Percentiles rank a stretch among this genome's conserved stretches.
phyloP scores from a whole-genome alignment of 441 rosid species.

The Populus tomentosa region DNA sequence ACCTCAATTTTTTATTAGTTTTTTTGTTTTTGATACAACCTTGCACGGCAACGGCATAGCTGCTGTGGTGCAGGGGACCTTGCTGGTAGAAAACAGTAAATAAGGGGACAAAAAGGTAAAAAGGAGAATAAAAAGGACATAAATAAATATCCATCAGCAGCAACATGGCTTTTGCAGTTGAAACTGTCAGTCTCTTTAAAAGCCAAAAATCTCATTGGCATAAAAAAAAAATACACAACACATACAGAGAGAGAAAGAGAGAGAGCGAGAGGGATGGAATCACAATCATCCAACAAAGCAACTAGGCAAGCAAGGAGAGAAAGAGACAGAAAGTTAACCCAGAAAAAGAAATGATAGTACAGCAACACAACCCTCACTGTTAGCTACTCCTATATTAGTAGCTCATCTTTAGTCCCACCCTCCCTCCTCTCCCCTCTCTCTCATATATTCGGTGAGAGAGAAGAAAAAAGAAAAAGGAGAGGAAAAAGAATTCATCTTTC shows the following conservation, averaged over 20 bases:
- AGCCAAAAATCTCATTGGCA: conserved; percentile 21
- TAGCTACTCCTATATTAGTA: neutral
- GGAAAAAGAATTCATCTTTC: conserved; percentile 10
- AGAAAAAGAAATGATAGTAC: conserved; percentile 15
- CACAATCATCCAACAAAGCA: neutral
- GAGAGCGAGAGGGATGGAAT: conserved; percentile 3
- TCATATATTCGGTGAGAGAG: conserved; percentile 7
- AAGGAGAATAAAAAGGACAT: conserved; percentile 1
- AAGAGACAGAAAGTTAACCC: conserved; percentile 4
- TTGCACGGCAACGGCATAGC: neutral
- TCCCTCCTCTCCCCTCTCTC: neutral
- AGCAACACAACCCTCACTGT: neutral
- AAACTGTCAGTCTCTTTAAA: conserved; percentile 23
- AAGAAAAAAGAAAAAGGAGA: conserved; percentile 4
- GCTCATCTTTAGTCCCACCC: neutral
- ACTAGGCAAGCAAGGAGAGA: neutral
- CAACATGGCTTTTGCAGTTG: conserved; percentile 22
- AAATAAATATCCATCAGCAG: conserved; percentile 9
- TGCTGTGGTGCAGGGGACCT: neutral
- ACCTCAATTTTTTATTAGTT: too few species aligned
- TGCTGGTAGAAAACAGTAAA: neutral
- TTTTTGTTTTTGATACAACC: too few species aligned
- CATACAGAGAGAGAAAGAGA: neutral
- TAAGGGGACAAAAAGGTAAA: conserved; percentile 11
- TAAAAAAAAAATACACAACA: neutral